Base-by-base conservation (phyloP, 73 alveolate genomes). In the Paramecium sexaurelia region DNA sequence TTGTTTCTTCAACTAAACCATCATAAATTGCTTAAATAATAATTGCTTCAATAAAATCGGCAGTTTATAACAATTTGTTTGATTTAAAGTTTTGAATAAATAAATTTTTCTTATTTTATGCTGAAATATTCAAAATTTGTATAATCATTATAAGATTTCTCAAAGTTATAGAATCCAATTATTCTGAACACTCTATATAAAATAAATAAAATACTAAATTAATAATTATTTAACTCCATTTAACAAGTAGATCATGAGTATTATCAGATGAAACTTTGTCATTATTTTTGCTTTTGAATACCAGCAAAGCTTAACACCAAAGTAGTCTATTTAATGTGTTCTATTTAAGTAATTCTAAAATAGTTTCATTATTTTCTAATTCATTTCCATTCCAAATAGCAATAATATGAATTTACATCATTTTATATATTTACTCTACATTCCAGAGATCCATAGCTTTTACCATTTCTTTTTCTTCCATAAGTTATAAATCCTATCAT, bases 301-400 rank as follows among this genome's bases (percentile, higher is more conserved):
- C 41, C 17, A 41, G 75, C 19, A 78, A 78, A 24, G 90, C 90
- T 45, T 40, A 39, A 24, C 43, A 39, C 90, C 90, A 78, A 13
- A 78, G 41, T 11, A 78, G 19, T 78, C 71, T 78, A 78, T 78
- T 78, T 10, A 6, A 29, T n/a, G 43, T 19, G 19, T 24, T 19
- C 5, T 41, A 39, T 29, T 45, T 37, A 20, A 78, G 43, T 40
- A 78, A 43, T 11, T 45, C 32, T 41, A 22, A 5, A 40, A 78
- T 45, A 11, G 26, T 37, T 9, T 39, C 71, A 41, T 78, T 45
- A 39, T 40, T 24, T 40, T 37, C 8, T 0, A 39, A 17, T 11
- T 78, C 90, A 22, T 78, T 40, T 0, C 40, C 90, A 78, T 78
- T 45, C 90, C 90, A 78, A 19, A 78, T 32, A 41, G 51, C n/a